Base-by-base conservation (phyloP, 495 filamentous ascomycete species). In the Pyrenula massariospora region DNA sequence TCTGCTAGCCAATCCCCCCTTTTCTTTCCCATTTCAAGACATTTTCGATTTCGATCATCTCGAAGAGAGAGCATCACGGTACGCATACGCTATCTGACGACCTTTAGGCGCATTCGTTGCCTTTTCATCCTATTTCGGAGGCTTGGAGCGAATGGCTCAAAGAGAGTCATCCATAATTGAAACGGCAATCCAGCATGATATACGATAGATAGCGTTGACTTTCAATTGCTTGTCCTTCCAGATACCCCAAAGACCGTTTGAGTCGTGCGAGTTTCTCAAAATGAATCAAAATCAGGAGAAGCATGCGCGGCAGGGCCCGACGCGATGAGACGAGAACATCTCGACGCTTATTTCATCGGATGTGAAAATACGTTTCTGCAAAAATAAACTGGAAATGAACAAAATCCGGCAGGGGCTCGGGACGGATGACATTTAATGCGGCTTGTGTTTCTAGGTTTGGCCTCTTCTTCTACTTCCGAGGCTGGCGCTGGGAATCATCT, bases 191-290 rank as follows among this genome's bases (percentile, higher is more conserved):
- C 31, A 42, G 61, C 62, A 66, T 70, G 69, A 82, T 80, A 86
- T 81, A 81, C 74, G 73, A 86, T 88, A 89, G 85, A 89, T 76
- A 84, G 83, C 84, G 84, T 86, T 86, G 78, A 75, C 76, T 83
- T 85, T 70, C 61, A 65, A 56, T 61, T 58, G 60, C 62, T 68
- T 42, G 31, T 59, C 68, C 69, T 76, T 72, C 72, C 73, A 79
- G 77, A 82, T 84, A 84, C 82, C 81, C 79, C 61, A 64, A 56
- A 65, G 65, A 70, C 70, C 62, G 70, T 67, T 71, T 71, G 68
- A 66, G 69, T 65, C 69, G 66, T 69, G 60, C 63, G 50, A 59
- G 59, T 54, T 42, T 56, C 54, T 56, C 15, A 22, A 54, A 54
- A 54, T 31, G 23, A 19, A 54, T 42, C 31, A 42, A 42, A 15